Conservation (phyloP, 2,329 filamentous ascomycete genomes). For the Huntiella decipiens region DNA sequence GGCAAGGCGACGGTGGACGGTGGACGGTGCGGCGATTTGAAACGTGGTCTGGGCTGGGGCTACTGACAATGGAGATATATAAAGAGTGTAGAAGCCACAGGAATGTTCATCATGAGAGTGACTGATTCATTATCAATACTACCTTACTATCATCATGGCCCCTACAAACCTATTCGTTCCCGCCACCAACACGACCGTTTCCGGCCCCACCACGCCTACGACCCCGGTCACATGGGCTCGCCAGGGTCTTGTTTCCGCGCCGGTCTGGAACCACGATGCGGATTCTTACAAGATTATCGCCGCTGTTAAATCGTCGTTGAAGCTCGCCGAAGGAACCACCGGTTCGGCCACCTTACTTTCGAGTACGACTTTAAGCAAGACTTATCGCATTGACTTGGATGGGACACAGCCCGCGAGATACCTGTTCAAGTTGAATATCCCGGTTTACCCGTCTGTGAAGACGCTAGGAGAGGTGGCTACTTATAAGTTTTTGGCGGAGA, state of each 20-base stretch:
- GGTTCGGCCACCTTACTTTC: not conserved
- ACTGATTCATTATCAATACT: too few relatives aligned
- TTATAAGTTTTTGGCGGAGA: not conserved
- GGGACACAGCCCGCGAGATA: not conserved
- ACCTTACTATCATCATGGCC: too few relatives aligned
- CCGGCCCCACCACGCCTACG: too few relatives aligned
- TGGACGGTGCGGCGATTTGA: too few relatives aligned
- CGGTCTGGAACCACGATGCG: not conserved
- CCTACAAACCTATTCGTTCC: too few relatives aligned
- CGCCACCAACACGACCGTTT: too few relatives aligned
- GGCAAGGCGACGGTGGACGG: too few relatives aligned
- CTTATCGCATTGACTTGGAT: not conserved
- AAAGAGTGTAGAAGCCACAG: too few relatives aligned
- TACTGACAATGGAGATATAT: too few relatives aligned
- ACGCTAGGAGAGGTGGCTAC: conserved; percentile 1
- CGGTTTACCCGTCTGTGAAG: not conserved
- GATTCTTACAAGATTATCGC: not conserved
- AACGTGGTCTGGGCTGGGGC: too few relatives aligned
- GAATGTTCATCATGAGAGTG: too few relatives aligned
- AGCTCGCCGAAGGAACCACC: not conserved
- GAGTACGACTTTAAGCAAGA: not conserved
- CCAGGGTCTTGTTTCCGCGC: not conserved
- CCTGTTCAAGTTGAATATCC: not conserved
- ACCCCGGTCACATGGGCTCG: not conserved
- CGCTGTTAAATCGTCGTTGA: too few relatives aligned